These are phyloP conservation scores for Gelatoporia subvermispora DNA, from an alignment of 768 basidiomycete species.

Conservation along the genomic window DNA sequence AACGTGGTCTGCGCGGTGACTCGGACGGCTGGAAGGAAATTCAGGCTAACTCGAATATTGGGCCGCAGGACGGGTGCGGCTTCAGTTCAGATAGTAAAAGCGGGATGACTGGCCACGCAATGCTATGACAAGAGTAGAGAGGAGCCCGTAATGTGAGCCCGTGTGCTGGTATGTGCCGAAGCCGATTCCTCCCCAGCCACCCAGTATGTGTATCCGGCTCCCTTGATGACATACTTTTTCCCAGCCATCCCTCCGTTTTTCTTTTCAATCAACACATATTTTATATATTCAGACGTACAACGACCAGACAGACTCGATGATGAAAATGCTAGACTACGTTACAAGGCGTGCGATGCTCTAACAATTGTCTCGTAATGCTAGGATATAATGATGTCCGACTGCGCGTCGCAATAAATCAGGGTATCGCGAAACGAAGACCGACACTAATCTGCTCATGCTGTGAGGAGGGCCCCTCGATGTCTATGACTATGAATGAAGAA, in stretches of 20 bases:
- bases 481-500: slow-evolving; percentile 29
- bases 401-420: slow-evolving; percentile 44
- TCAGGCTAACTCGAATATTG: slow-evolving; percentile 3
- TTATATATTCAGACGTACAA: slow-evolving; percentile 1
- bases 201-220: neutral
- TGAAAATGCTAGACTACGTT: slow-evolving; percentile 24
- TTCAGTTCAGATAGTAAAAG: too few species aligned
- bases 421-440: slow-evolving; percentile 52
- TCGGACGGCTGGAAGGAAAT: neutral
- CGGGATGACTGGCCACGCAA: too few species aligned
- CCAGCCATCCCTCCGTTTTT: neutral
- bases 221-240: neutral
- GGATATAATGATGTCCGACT: slow-evolving; percentile 42
- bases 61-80: neutral
- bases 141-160: neutral
- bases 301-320: slow-evolving; percentile 16
- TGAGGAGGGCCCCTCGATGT: slow-evolving; percentile 37
- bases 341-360: slow-evolving; percentile 64
- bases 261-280: neutral
- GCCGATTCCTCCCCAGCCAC: neutral
- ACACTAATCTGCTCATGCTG: slow-evolving; percentile 45
- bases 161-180: slow-evolving; percentile 2
- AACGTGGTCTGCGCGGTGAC: neutral
- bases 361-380: slow-evolving; percentile 60
- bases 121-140: too few species aligned